Evolutionary conservation across 1,284 basidiomycete species (phyloP).

Genomic region (Ceratobasidium theobromae): DNA sequence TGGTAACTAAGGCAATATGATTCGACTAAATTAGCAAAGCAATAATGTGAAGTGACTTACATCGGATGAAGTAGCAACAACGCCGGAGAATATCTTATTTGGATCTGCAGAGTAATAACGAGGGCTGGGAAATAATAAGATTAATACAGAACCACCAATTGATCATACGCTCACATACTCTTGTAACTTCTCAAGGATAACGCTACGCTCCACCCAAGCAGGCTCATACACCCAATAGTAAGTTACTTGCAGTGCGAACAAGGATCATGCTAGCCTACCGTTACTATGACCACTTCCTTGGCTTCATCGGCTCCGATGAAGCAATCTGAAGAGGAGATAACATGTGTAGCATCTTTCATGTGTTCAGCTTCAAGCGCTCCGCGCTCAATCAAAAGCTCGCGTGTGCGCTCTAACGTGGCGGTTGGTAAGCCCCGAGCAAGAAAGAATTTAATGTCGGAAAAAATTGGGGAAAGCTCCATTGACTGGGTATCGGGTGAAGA

Average conservation of each 20-base stretch:
- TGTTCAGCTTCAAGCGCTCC: constrained; percentile 18
- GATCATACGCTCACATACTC: not conserved
- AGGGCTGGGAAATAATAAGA: constrained; percentile 44
- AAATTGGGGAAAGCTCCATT: not conserved
- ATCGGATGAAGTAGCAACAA: constrained; percentile 68
- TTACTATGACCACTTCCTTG: constrained; percentile 4
- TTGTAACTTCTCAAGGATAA: constrained; percentile 15
- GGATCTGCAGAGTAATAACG: constrained; percentile 74
- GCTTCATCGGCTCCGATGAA: constrained; percentile 16
- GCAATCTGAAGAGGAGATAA: constrained; percentile 22
- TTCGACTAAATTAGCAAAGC: not conserved
- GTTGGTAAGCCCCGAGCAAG: constrained; percentile 7
- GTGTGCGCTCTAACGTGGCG: not conserved
- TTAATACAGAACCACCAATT: not conserved
- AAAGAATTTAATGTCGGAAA: constrained; percentile 26
- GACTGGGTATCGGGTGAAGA: not conserved
- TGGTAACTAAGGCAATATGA: constrained; percentile 50
- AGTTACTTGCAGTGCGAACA: not conserved
- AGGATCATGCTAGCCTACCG: not conserved
- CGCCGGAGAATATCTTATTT: constrained; percentile 75
- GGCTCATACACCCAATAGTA: constrained; percentile 2
- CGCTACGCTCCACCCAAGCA: constrained; percentile 22
- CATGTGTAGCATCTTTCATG: constrained; percentile 3
- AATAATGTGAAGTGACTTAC: constrained; percentile 45
- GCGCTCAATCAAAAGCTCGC: constrained; percentile 17